These are phyloP conservation scores for Annulohypoxylon truncatum DNA, from an alignment of 2,329 filamentous ascomycete species.

Conservation along the genomic window DNA sequence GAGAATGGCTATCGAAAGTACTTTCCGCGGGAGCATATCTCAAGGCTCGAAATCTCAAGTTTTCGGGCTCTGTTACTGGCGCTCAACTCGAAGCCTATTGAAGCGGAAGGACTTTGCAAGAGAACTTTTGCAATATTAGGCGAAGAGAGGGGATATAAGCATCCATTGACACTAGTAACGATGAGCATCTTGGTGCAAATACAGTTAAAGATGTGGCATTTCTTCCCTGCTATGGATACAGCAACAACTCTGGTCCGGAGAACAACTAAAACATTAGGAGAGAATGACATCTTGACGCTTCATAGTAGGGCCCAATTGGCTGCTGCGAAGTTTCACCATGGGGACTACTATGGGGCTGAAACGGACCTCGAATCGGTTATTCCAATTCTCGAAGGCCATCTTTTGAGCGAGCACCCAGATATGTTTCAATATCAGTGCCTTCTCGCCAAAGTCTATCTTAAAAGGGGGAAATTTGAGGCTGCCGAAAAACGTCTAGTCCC, in stretches of 20 bases:
- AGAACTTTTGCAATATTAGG: neutral
- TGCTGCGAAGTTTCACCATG: neutral
- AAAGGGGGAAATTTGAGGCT: neutral
- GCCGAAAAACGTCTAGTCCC: neutral
- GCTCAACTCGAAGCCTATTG: neutral
- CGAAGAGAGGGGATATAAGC: neutral
- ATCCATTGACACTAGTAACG: neutral
- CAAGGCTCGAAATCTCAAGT: constrained; percentile 1
- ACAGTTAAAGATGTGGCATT: neutral
- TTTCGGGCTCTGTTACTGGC: neutral
- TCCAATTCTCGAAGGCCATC: neutral
- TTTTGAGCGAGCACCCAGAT: neutral
- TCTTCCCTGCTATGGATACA: neutral
- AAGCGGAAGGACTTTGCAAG: constrained; percentile 3
- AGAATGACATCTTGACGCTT: neutral
- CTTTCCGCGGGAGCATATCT: neutral
- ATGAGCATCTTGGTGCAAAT: neutral
- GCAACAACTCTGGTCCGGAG: neutral
- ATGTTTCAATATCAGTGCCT: constrained; percentile 1
- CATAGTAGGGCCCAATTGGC: neutral
- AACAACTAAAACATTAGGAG: neutral
- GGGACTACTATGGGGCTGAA: neutral
- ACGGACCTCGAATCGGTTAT: neutral
- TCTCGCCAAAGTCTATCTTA: neutral
- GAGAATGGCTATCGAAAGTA: neutral